A percentile compares a stretch with the other conserved stretches of the same genome.
Conservation (phyloP, 2,329 filamentous ascomycete species). For the Phoma sp. region DNA sequence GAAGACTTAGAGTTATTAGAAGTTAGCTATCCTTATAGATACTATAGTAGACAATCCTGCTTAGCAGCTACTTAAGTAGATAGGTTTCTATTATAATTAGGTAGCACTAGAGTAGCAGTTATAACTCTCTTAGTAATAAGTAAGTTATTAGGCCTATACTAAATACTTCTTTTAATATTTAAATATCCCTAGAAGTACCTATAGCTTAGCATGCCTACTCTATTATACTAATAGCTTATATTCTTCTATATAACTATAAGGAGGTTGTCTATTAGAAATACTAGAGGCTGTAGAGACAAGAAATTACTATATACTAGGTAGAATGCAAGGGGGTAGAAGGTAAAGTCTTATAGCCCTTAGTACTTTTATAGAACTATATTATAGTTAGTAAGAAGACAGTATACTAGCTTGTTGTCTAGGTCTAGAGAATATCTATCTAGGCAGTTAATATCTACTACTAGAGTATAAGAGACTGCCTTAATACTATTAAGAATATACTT, state of each 20-base stretch:
- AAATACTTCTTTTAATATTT: too few relatives aligned
- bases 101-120: too few relatives aligned
- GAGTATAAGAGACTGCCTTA: too few relatives aligned
- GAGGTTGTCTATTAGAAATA: slow-evolving; percentile 9
- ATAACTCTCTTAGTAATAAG: too few relatives aligned
- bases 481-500: too few relatives aligned
- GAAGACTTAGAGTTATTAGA: neutral
- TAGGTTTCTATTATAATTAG: neutral
- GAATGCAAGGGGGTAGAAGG: too few relatives aligned
- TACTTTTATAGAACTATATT: slow-evolving; percentile 2
- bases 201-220: too few relatives aligned
- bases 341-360: neutral
- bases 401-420: slow-evolving; percentile 4
- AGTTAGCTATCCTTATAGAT: neutral
- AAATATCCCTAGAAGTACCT: too few relatives aligned
- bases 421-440: slow-evolving; percentile 1
- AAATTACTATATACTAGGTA: too few relatives aligned
- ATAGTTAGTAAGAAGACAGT: slow-evolving; percentile 10
- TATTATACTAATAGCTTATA: slow-evolving; percentile 10
- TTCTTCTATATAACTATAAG: slow-evolving; percentile 8
- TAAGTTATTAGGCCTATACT: too few relatives aligned
- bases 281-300: neutral
- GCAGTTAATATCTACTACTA: neutral
- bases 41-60: neutral
- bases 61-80: too few relatives aligned